Percentiles rank a stretch among this genome's conserved stretches.
These are phyloP conservation scores for Paramecium sexaurelia DNA, from an alignment of 73 alveolate species.

Conservation along the genomic window DNA sequence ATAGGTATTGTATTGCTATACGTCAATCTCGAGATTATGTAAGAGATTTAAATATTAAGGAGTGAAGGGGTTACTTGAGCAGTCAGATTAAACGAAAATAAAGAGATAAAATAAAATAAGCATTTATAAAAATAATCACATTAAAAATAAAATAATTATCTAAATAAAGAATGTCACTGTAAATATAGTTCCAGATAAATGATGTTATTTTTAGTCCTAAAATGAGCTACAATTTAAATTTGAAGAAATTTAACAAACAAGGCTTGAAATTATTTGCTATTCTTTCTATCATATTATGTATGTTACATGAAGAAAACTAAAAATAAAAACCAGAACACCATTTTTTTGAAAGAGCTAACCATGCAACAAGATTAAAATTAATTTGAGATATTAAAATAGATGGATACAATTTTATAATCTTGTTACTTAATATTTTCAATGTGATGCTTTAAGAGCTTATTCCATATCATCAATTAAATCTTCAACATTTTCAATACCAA, in stretches of 20 bases:
- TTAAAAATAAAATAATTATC: background rate
- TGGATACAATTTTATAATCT: no score
- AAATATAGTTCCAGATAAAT: background rate
- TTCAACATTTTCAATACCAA: conserved; percentile 88
- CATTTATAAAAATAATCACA: background rate
- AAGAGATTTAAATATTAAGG: background rate
- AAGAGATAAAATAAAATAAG: background rate
- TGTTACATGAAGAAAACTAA: no score
- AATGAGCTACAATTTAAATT: no score
- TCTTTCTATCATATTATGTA: no score
- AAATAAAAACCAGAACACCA: no score
- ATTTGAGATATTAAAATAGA: no score
- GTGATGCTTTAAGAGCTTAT: conserved; percentile 80
- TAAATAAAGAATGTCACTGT: background rate
- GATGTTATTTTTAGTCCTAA: background rate
- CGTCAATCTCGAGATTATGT: background rate
- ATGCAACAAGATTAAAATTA: no score
- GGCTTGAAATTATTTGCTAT: no score
- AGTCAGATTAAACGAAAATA: background rate
- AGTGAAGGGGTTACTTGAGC: background rate
- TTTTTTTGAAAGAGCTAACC: no score
- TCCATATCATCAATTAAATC: conserved; percentile 87
- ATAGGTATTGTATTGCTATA: background rate
- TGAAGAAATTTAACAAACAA: no score
- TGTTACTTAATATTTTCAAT: background rate